A percentile compares a stretch with the other conserved stretches of the same genome.
Conservation (phyloP, 768 basidiomycete genomes). For the Coprinellus aureogranulatus region DNA sequence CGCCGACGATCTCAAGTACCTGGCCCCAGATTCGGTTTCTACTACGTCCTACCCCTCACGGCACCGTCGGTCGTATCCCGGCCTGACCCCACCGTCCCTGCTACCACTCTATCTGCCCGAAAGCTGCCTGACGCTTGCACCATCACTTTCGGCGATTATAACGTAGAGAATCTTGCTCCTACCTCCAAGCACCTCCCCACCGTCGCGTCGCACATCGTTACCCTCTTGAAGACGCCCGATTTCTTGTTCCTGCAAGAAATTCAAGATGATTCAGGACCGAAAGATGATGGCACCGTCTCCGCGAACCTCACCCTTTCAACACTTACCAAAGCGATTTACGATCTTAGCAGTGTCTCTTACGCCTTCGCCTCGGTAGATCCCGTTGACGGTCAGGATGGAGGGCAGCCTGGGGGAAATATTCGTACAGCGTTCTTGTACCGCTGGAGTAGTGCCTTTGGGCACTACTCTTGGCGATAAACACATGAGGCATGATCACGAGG, state of each 20-base stretch:
- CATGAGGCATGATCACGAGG: too few relatives aligned
- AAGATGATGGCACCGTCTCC: constrained; percentile 50
- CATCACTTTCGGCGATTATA: constrained; percentile 60
- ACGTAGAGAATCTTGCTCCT: constrained; percentile 58
- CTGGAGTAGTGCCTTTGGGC: too few relatives aligned
- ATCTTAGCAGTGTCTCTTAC: constrained; percentile 43
- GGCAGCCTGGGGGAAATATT: constrained; percentile 62
- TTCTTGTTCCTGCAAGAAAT: constrained; percentile 65
- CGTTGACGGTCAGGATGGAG: constrained; percentile 55
- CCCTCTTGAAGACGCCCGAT: constrained; percentile 50
- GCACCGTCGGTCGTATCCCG: constrained; percentile 45
- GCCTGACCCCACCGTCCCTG: constrained; percentile 31
- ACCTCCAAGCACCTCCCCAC: constrained; percentile 43
- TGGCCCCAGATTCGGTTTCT: constrained; percentile 44
- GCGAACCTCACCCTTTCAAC: constrained; percentile 53
- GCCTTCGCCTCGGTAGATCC: constrained; percentile 50
- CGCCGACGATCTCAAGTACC: background rate
- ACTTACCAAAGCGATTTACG: constrained; percentile 48
- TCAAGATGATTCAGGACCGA: constrained; percentile 55
- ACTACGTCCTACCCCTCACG: constrained; percentile 55
- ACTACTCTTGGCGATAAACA: too few relatives aligned
- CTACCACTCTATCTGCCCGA: constrained; percentile 34
- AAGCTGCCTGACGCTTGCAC: constrained; percentile 32
- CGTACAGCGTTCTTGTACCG: constrained; percentile 58
- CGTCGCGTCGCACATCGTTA: constrained; percentile 54